A percentile compares a stretch with the other conserved stretches of the same genome.
phyloP scores from a whole-genome alignment of 495 filamentous ascomycete species.

The Penicillium daleae region DNA sequence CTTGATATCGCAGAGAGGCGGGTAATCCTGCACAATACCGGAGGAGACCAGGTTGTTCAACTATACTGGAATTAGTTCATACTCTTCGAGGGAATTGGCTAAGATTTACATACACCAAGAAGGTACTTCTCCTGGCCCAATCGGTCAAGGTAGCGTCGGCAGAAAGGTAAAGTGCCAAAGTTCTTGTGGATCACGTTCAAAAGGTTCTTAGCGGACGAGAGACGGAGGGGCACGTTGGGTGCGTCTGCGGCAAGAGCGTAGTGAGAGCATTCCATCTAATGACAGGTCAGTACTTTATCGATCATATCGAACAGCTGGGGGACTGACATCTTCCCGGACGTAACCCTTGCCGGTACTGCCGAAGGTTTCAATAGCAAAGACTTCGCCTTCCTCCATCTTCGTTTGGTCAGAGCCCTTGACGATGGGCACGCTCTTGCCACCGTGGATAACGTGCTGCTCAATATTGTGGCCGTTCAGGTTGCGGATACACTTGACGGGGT shows the following conservation, averaged over 20 bases:
- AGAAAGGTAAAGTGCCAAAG: slow-evolving; percentile 88
- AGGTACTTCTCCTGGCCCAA: slow-evolving; percentile 88
- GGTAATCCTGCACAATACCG: slow-evolving; percentile 89
- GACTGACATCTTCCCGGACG: slow-evolving; percentile 74
- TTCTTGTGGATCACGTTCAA: slow-evolving; percentile 89
- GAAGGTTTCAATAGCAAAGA: slow-evolving; percentile 93
- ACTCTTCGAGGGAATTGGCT: slow-evolving; percentile 7
- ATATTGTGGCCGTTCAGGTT: slow-evolving; percentile 93
- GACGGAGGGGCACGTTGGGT: slow-evolving; percentile 65
- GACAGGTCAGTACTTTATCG: slow-evolving; percentile 19
- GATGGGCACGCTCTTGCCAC: slow-evolving; percentile 86
- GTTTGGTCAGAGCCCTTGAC: slow-evolving; percentile 79
- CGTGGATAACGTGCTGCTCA: slow-evolving; percentile 83
- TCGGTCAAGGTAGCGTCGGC: slow-evolving; percentile 82
- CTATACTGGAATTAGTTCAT: slow-evolving; percentile 46
- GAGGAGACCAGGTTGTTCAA: slow-evolving; percentile 84
- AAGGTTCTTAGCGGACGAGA: slow-evolving; percentile 79
- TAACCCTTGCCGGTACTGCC: slow-evolving; percentile 89
- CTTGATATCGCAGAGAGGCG: slow-evolving; percentile 88
- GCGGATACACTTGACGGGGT: slow-evolving; percentile 83
- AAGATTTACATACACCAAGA: slow-evolving; percentile 63
- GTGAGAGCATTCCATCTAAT: slow-evolving; percentile 70
- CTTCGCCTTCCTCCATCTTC: slow-evolving; percentile 94
- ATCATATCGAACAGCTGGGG: neutral
- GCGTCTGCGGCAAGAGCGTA: slow-evolving; percentile 70